A percentile compares a stretch with the other conserved stretches of the same genome.
Evolutionary conservation across 257 asterid genomes (phyloP).

Genomic region (Solanum raphanifolium): DNA sequence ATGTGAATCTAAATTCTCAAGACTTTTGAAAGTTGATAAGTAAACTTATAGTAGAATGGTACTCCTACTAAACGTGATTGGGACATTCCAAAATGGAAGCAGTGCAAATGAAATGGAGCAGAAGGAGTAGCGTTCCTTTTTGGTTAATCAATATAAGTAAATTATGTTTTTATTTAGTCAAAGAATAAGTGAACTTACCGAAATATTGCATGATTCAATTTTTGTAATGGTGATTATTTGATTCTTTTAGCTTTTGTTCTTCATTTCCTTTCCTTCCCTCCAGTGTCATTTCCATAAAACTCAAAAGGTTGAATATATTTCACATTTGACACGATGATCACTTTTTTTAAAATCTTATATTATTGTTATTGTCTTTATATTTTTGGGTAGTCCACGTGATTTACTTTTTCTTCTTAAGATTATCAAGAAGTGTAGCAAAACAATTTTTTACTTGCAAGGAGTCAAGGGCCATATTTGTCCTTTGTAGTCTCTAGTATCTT

Average conservation of each 20-base stretch:
- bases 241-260: background rate
- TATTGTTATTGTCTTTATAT: background rate
- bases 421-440: background rate
- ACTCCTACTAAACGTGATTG: background rate
- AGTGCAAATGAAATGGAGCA: background rate
- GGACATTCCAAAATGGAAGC: background rate
- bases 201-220: background rate
- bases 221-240: background rate
- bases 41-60: background rate
- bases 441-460: background rate
- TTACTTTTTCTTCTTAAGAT: background rate
- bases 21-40: background rate
- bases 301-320: background rate
- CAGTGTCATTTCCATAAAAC: background rate
- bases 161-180: background rate
- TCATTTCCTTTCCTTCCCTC: background rate
- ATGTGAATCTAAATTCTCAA: background rate
- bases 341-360: background rate
- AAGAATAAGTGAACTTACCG: background rate
- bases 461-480: background rate
- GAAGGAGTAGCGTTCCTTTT: background rate
- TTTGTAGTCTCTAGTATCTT: background rate
- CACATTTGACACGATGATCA: background rate
- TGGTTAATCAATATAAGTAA: background rate
- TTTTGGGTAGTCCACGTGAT: background rate